phyloP scores from a whole-genome alignment of 192 early-diverging fungal genomes.

The Lunasporangiospora selenospora region DNA sequence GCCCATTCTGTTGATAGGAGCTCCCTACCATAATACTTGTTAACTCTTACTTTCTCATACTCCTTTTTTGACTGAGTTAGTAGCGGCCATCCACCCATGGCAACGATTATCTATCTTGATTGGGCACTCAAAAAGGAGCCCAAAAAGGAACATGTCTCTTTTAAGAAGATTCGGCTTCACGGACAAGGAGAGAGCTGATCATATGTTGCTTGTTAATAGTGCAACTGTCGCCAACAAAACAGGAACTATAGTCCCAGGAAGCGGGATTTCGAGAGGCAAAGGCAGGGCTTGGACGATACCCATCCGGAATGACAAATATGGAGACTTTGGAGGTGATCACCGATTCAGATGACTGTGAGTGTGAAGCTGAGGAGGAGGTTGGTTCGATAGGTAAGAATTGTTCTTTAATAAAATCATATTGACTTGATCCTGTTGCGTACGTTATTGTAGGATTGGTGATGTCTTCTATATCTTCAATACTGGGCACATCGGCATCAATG shows the following conservation, averaged over 20 bases:
- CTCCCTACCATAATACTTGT: constrained; percentile 3
- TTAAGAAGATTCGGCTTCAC: constrained; percentile 16
- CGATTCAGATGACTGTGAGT: constrained; percentile 2
- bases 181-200: background rate
- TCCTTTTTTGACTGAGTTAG: constrained; percentile 3
- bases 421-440: no score
- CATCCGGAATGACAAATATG: constrained; percentile 2
- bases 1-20: constrained; percentile 6
- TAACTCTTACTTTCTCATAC: constrained; percentile 5
- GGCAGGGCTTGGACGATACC: background rate
- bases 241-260: no score
- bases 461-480: no score
- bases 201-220: constrained; percentile 1
- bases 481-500: no score
- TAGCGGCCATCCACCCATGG: constrained; percentile 1
- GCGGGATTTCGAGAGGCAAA: background rate
- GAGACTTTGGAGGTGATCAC: background rate
- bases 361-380: no score
- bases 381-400: background rate
- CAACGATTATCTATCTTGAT: background rate
- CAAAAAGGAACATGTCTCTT: constrained; percentile 16
- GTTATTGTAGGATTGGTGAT: no score
- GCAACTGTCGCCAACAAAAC: no score
- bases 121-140: constrained; percentile 9
- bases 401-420: background rate